Conservation (phyloP, 495 filamentous ascomycete species). For the Podospora conica region DNA sequence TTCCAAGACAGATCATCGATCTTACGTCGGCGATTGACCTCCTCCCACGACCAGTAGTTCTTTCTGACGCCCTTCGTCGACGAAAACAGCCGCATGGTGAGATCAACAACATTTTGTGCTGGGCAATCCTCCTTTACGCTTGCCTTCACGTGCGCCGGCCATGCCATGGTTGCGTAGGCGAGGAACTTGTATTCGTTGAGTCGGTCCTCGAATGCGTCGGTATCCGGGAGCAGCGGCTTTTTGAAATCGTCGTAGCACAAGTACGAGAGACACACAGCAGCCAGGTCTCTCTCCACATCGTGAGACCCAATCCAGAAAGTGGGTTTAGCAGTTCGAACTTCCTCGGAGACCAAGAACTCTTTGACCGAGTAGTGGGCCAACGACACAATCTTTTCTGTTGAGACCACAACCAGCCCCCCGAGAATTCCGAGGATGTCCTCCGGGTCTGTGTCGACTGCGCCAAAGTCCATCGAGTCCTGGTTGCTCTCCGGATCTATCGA, state of each 20-base stretch:
- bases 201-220: neutral
- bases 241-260: neutral
- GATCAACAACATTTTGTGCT: neutral
- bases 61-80: neutral
- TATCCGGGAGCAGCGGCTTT: neutral
- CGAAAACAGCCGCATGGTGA: neutral
- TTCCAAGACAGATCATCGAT: neutral
- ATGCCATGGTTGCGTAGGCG: neutral
- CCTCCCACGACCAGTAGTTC: neutral
- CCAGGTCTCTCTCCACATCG: neutral
- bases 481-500: slow-evolving; percentile 8
- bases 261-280: neutral
- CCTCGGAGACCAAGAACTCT: neutral
- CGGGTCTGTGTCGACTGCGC: slow-evolving; percentile 5
- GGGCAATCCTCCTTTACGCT: neutral
- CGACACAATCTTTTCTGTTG: neutral
- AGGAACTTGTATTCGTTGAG: neutral
- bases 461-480: slow-evolving; percentile 5
- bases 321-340: neutral
- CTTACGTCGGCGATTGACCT: neutral
- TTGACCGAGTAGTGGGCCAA: neutral
- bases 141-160: neutral
- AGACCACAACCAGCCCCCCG: neutral
- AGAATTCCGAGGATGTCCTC: neutral
- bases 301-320: neutral